phyloP scores from a whole-genome alignment of 2,329 filamentous ascomycete species.

The Sclerotinia sclerotiorum region DNA sequence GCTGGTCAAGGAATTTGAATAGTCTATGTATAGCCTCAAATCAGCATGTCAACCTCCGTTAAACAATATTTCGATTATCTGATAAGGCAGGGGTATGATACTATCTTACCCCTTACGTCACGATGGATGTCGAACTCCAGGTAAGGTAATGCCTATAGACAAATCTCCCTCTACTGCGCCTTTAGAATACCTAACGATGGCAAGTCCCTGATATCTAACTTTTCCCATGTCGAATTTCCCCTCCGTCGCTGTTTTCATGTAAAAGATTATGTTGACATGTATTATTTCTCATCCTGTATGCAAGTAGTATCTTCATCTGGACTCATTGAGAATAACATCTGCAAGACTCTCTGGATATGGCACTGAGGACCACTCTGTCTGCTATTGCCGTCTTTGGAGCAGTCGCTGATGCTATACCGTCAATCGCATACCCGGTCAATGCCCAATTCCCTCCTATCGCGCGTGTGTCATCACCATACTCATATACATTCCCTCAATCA shows the following conservation, averaged over 20 bases:
- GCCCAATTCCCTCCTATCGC: conserved; percentile 81
- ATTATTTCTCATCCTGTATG: conserved; percentile 18
- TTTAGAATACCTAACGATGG: conserved; percentile 31
- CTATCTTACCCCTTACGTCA: conserved; percentile 33
- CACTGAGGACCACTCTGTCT: conserved; percentile 29
- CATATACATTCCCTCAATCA: conserved; percentile 67
- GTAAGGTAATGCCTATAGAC: conserved; percentile 34
- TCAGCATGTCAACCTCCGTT: conserved; percentile 23
- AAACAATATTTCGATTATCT: conserved; percentile 15
- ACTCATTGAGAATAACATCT: conserved; percentile 19
- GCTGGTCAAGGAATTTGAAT: conserved; percentile 28
- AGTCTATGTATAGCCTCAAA: conserved; percentile 18
- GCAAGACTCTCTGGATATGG: conserved; percentile 28
- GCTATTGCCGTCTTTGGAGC: conserved; percentile 30
- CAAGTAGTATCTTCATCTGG: conserved; percentile 24
- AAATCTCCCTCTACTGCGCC: conserved; percentile 32
- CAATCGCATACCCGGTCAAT: conserved; percentile 70
- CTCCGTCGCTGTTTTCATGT: conserved; percentile 21
- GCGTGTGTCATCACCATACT: conserved; percentile 64
- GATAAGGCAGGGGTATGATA: conserved; percentile 20
- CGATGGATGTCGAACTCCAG: conserved; percentile 32
- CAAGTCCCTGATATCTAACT: conserved; percentile 24
- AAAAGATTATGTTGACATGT: conserved; percentile 23
- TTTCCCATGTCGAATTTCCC: conserved; percentile 23
- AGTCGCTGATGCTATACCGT: conserved; percentile 40